A percentile compares a stretch with the other conserved stretches of the same genome.
phyloP scores from a whole-genome alignment of 2,329 filamentous ascomycete genomes.

The Camptophora hylomeconis region DNA sequence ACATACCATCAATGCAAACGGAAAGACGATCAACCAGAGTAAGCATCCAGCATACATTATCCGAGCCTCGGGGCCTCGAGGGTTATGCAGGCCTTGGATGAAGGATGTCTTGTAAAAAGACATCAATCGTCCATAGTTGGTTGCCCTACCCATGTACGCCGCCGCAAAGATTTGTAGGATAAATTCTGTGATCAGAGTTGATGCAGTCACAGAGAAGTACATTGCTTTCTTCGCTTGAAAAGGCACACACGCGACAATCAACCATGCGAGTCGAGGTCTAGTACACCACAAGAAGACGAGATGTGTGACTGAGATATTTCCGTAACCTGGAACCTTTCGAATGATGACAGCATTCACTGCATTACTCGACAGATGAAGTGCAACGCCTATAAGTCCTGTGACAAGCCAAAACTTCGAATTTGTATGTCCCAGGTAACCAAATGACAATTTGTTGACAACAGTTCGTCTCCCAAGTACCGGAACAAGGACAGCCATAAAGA shows the following conservation, averaged over 20 bases:
- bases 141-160: slow-evolving; percentile 18
- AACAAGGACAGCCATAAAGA: not conserved
- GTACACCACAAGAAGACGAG: slow-evolving; percentile 22
- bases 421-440: not conserved
- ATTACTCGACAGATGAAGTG: slow-evolving; percentile 17
- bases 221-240: slow-evolving; percentile 8
- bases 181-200: slow-evolving; percentile 18
- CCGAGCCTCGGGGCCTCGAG: slow-evolving; percentile 11
- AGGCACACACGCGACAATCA: slow-evolving; percentile 12
- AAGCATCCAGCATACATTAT: slow-evolving; percentile 21
- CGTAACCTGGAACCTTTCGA: slow-evolving; percentile 16
- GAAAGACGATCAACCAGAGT: slow-evolving; percentile 18
- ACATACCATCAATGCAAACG: too few species aligned
- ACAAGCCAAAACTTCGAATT: slow-evolving; percentile 12
- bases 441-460: slow-evolving; percentile 2
- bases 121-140: slow-evolving; percentile 20
- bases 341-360: slow-evolving; percentile 17
- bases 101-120: slow-evolving; percentile 18
- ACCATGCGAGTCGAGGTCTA: slow-evolving; percentile 20
- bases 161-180: slow-evolving; percentile 18
- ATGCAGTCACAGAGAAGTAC: slow-evolving; percentile 8
- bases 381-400: slow-evolving; percentile 15
- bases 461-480: not conserved
- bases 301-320: slow-evolving; percentile 15
- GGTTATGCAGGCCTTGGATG: slow-evolving; percentile 10